Evolutionary conservation across 2,329 filamentous ascomycete genomes (phyloP), one percentile per base, ranked within the genome.

Genomic region (Fusarium sp.): DNA sequence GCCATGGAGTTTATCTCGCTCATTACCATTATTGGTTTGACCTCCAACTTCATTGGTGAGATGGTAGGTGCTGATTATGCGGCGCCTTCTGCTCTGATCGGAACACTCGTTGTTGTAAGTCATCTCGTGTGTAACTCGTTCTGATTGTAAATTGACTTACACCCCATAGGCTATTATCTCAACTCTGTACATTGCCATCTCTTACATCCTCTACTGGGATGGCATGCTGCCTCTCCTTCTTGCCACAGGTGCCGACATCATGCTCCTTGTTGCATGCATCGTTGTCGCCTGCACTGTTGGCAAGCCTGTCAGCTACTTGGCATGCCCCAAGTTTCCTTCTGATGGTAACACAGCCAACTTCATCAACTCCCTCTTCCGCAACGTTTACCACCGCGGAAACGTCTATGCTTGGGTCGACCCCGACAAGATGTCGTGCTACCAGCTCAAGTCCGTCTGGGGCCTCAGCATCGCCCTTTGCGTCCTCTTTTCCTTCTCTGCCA

Each of bases 371-470:
- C 79, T 83, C 21, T 78, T 78, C 68, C 79, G 79, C 75, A 81
- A 85, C 69, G 76, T 80, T 59, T 80, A 81, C 62, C 72, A 75
- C n/a, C 73, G 74, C 50, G 71, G 74, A 58, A 75, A 75, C 67
- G 68, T 69, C 41, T 81, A 84, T 55, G 77, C 82, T 46, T 86
- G 87, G 79, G 83, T 85, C 23, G 83, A 84, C 57, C 82, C 83
- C 6, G 85, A 84, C 72, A 85, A 84, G 78, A 79, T 86, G 20
- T 92, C 92, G 58, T 98, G 94, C 82, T 89, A 90, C 75, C 90
- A 96, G 83, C 89, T 94, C 79, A 97, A 97, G 85, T 88, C 92
- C 18, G 88, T 96, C 71, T 97, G 94, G 94, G 94, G 93, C 2
- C 81, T 97, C 64, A 88, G 89, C 78, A 94, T 97, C 79, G 90